A percentile compares a stretch with the other conserved stretches of the same genome.
phyloP scores from a whole-genome alignment of 768 basidiomycete species.

The Pleurotus sapidus region DNA sequence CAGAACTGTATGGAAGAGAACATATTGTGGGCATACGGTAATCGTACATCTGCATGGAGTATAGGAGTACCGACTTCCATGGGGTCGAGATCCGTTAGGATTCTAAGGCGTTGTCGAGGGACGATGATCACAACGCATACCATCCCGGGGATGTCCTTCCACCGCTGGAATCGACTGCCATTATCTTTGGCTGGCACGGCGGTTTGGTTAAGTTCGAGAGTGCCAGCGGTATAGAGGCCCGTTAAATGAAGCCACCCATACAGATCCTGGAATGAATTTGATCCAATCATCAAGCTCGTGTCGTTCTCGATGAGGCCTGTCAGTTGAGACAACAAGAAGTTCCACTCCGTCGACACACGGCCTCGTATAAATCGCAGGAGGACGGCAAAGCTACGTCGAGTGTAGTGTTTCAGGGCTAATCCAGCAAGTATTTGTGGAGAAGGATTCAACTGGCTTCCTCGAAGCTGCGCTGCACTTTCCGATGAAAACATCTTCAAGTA shows the following conservation, averaged over 20 bases:
- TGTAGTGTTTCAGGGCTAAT: conserved; percentile 37
- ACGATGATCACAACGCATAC: conserved; percentile 32
- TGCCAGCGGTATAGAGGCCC: conserved; percentile 30
- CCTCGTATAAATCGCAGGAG: conserved; percentile 40
- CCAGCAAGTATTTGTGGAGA: conserved; percentile 11
- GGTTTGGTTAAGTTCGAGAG: not conserved
- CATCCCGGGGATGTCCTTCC: conserved; percentile 27
- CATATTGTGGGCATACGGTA: conserved; percentile 21
- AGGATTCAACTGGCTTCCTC: not conserved
- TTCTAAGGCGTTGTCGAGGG: conserved; percentile 26
- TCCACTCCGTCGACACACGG: conserved; percentile 39
- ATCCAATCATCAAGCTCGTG: conserved; percentile 21
- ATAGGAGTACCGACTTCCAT: conserved; percentile 27
- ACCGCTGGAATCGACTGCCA: conserved; percentile 21
- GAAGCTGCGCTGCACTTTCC: conserved; percentile 25
- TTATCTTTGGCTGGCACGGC: conserved; percentile 6
- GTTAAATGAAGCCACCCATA: conserved; percentile 39
- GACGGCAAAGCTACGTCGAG: conserved; percentile 42
- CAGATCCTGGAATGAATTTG: conserved; percentile 42
- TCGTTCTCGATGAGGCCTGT: conserved; percentile 20
- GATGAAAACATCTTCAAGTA: conserved; percentile 43
- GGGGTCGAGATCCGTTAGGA: conserved; percentile 18
- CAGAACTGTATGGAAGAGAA: conserved; percentile 29
- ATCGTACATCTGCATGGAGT: conserved; percentile 31
- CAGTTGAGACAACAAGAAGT: conserved; percentile 31